A percentile compares a stretch with the other conserved stretches of the same genome.
Conservation (phyloP, 2,329 filamentous ascomycete species). For the Orbilia oligospora region DNA sequence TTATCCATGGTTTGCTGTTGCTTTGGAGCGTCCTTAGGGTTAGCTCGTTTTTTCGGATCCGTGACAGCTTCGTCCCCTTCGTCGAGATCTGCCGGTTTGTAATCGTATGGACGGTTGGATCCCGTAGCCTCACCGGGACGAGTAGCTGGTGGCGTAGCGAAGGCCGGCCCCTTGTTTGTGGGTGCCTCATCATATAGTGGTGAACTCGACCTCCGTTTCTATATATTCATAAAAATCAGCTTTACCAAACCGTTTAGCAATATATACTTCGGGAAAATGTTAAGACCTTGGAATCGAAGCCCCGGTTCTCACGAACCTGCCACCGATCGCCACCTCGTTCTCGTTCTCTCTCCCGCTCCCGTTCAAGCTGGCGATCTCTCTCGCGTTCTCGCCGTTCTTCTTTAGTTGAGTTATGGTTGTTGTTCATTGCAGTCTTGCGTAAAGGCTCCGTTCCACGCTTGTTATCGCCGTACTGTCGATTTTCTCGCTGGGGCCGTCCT, state of each 20-base stretch:
- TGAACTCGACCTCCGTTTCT: slow-evolving; percentile 53
- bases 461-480: slow-evolving; percentile 53
- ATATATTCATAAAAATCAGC: slow-evolving; percentile 28
- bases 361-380: slow-evolving; percentile 27
- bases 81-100: slow-evolving; percentile 41
- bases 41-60: slow-evolving; percentile 46
- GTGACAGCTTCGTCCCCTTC: slow-evolving; percentile 32
- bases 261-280: neutral
- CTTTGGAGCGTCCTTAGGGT: slow-evolving; percentile 29
- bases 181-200: slow-evolving; percentile 48
- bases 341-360: slow-evolving; percentile 27
- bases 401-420: slow-evolving; percentile 37
- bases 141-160: slow-evolving; percentile 37
- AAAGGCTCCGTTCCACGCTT: slow-evolving; percentile 45
- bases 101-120: slow-evolving; percentile 40
- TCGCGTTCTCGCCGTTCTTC: slow-evolving; percentile 44
- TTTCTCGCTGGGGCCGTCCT: slow-evolving; percentile 48
- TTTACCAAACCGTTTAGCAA: slow-evolving; percentile 31
- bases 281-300: slow-evolving; percentile 43
- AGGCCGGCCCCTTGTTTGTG: slow-evolving; percentile 18
- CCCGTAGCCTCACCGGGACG: slow-evolving; percentile 25
- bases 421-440: slow-evolving; percentile 53
- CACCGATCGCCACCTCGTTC: slow-evolving; percentile 43
- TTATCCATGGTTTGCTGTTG: slow-evolving; percentile 28
- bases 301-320: slow-evolving; percentile 22